Evolutionary conservation across 73 alveolate species (phyloP).

Genomic region (Effrenium voratum): DNA sequence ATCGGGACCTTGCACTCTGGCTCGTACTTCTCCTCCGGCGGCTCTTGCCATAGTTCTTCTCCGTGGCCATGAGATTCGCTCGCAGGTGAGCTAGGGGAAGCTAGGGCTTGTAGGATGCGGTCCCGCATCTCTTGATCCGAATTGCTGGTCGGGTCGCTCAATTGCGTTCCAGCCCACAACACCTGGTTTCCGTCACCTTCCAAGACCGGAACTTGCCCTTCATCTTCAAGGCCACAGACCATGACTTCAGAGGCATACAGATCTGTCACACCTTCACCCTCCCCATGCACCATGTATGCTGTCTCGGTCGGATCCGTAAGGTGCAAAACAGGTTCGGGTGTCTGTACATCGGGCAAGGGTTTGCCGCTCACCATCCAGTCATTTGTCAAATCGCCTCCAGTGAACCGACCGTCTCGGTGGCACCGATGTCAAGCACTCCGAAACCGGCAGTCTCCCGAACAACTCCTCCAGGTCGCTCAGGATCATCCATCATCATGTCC

Average conservation of each 20-base stretch:
- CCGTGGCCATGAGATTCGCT: not conserved
- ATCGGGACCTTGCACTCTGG: not conserved
- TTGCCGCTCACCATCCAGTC: conserved; percentile 12
- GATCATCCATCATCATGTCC: not conserved
- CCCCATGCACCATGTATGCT: not conserved
- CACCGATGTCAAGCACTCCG: conserved; percentile 19
- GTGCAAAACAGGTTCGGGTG: too few species aligned
- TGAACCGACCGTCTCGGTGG: not conserved
- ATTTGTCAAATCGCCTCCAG: not conserved
- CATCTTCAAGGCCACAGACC: not conserved
- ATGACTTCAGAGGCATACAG: not conserved
- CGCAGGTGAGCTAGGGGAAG: not conserved
- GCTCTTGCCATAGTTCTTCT: not conserved
- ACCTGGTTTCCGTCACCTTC: not conserved
- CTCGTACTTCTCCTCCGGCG: not conserved
- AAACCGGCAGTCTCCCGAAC: not conserved
- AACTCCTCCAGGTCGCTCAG: not conserved
- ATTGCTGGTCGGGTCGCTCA: not conserved
- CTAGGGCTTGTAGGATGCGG: not conserved
- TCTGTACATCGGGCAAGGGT: not conserved
- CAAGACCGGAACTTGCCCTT: not conserved
- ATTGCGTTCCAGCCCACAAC: not conserved
- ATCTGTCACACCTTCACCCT: not conserved
- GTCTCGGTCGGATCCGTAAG: not conserved
- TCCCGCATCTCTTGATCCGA: not conserved